phyloP scores from a whole-genome alignment of 2,329 filamentous ascomycete genomes.

The Exserohilum turcica region DNA sequence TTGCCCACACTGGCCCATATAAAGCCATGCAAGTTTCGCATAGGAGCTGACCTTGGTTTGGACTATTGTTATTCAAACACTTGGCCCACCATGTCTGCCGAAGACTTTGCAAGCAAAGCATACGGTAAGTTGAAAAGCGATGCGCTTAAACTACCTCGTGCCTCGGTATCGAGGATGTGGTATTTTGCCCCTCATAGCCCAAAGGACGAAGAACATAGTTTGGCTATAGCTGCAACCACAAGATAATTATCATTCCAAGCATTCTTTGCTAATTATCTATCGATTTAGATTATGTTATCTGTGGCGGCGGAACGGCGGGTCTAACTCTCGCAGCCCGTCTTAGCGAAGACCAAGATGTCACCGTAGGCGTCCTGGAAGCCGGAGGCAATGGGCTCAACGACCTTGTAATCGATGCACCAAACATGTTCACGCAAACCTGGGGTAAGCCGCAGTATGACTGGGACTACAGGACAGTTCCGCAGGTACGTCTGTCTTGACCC shows the following conservation, averaged over 20 bases:
- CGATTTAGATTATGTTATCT: constrained; percentile 25
- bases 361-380: constrained; percentile 37
- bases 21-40: neutral
- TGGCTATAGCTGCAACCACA: neutral
- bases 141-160: too few relatives aligned
- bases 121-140: constrained; percentile 13
- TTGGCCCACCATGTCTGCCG: constrained; percentile 24
- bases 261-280: neutral
- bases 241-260: neutral
- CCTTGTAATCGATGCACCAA: constrained; percentile 35
- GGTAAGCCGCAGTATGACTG: constrained; percentile 43
- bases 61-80: neutral
- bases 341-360: constrained; percentile 32
- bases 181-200: neutral
- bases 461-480: constrained; percentile 37
- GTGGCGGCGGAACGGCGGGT: constrained; percentile 40
- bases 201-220: neutral
- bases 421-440: constrained; percentile 30
- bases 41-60: neutral
- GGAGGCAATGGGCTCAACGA: constrained; percentile 36
- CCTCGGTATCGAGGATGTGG: neutral
- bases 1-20: neutral
- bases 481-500: constrained; percentile 15
- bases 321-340: constrained; percentile 38
- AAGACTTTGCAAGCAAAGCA: constrained; percentile 28